Conservation (phyloP, 2,329 filamentous ascomycete species). For the Fusarium albosuccineum region DNA sequence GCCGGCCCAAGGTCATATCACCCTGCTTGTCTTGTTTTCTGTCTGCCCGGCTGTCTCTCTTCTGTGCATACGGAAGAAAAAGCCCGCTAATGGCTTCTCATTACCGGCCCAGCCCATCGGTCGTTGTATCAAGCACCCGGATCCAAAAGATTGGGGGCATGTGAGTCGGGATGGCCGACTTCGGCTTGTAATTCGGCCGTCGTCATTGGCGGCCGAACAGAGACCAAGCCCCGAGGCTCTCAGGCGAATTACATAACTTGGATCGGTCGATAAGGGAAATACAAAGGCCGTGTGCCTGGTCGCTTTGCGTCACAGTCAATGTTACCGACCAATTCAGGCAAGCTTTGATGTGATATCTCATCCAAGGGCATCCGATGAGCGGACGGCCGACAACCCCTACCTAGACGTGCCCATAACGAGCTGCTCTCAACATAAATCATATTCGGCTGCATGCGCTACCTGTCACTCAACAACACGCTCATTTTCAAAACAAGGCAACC, state of each 20-base stretch:
- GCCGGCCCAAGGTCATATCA: conserved; percentile 6
- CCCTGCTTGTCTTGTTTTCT: conserved; percentile 5
- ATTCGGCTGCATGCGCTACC: conserved; percentile 1
- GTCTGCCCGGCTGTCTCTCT: conserved; percentile 15
- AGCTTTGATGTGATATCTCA: too few relatives aligned
- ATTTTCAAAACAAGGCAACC: background rate
- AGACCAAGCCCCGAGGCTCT: conserved; percentile 20
- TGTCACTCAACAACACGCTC: background rate
- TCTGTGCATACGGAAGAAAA: conserved; percentile 20
- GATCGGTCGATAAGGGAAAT: conserved; percentile 42
- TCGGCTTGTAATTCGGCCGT: conserved; percentile 43
- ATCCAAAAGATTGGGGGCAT: conserved; percentile 15
- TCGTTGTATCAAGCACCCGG: conserved; percentile 15
- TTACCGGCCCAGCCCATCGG: background rate
- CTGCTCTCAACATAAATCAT: conserved; percentile 1
- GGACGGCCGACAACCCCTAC: too few relatives aligned
- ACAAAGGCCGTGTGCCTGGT: conserved; percentile 18
- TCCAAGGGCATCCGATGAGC: too few relatives aligned
- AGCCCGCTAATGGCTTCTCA: conserved; percentile 17
- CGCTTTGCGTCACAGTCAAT: conserved; percentile 23
- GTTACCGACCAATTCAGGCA: background rate
- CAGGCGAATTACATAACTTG: conserved; percentile 37
- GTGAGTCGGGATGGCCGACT: conserved; percentile 40
- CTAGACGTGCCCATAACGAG: background rate
- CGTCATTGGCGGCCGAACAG: conserved; percentile 38